Evolutionary conservation across 805 yeast species (phyloP), one percentile per base, ranked within the genome.

Genomic region (Wickerhamiella bombiphila): DNA sequence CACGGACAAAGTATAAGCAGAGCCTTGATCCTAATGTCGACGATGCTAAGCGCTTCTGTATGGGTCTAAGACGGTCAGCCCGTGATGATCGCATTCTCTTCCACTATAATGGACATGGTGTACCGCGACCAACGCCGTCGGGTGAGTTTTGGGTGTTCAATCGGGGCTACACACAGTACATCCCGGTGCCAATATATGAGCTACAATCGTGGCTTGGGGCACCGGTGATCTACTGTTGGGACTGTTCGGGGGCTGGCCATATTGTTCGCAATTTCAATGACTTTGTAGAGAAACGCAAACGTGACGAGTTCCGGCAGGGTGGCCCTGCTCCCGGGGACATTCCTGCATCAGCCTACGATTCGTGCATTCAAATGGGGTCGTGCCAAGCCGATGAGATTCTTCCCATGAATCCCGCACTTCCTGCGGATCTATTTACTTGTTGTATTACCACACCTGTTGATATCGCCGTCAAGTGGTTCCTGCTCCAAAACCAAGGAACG

Each of bases 91-190:
- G 98, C 42, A 80, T 88, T 7, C 57, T 91, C 38, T 88, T 91
- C 56, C 97, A 91, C 56, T 91, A 91, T 56, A 91, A 91, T 50
- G 98, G 98, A 5, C 98, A 91, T 54, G 98, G 98, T 18, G 98
- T 91, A 1, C 98, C 98, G 0, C 83, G 83, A 50, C 97, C 98
- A 0, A 91, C 98, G 0, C 75, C 83, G 25, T 74, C 86, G 33
- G 98, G 98, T 18, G 98, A 91, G 54, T 82, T 91, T 20, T 91
- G 98, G 98, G 97, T 91, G 8, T 91, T 91, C 63, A 91, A 91
- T 57, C 66, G 96, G 47, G 94, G 94, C 1, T 91, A 86, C 56
- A 91, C 98, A 1, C 98, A 91, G 60, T 91, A 91, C 56, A 91
- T 91, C 41, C 98, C 98, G 1, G 91, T 91, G 1, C 81, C 94